Base-by-base conservation (phyloP, 495 filamentous ascomycete species). In the Bryoglossum gracile region DNA sequence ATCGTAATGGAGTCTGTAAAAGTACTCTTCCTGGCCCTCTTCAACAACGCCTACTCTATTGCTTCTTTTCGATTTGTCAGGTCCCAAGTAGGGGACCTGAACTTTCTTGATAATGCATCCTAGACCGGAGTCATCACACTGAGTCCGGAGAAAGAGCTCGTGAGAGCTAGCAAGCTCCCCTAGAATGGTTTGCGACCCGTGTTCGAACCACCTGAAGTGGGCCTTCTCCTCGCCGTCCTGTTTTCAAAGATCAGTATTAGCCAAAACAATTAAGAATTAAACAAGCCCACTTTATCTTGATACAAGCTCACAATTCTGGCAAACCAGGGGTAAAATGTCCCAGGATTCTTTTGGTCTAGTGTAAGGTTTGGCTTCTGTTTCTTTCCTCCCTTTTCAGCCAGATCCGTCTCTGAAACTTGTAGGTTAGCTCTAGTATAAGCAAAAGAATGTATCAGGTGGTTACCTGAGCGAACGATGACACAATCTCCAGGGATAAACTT, bases 141-240 rank as follows among this genome's bases (percentile, higher is more conserved):
- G 28, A 23, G 14, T 30, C 0, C 45, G 23, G 11, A 49, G 37
- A 16, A 50, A 50, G 0, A 55, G 10, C 25, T 55, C 46, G 24
- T 22, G 33, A 19, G 33, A 32, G 11, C 46, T 21, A 34, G 52
- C 52, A 26, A 46, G 17, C 18, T 55, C 52, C 8, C 25, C 16
- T 0, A 55, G 23, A 8, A 48, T 33, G 4, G 52, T 50, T 8
- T 33, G 24, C 1, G 23, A 18, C 2, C 52, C 52, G 18, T 39
- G 46, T n/a, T 33, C 16, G 13, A 55, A 50, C 46, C 52, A 50
- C 3, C 39, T 46, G 14, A 50, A 3, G 21, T 55, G 52, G 19
- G 21, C 30, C 17, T 33, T 39, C 14, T 6, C 9, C 19, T 45
- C 22, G 6, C 46, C 33, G 17, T 37, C 10, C 40, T 43, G 28